Percentiles rank a stretch among this genome's conserved stretches.
These are phyloP conservation scores for Herpetospermum pedunculosum DNA, from an alignment of 306 rosid species.

Conservation along the genomic window DNA sequence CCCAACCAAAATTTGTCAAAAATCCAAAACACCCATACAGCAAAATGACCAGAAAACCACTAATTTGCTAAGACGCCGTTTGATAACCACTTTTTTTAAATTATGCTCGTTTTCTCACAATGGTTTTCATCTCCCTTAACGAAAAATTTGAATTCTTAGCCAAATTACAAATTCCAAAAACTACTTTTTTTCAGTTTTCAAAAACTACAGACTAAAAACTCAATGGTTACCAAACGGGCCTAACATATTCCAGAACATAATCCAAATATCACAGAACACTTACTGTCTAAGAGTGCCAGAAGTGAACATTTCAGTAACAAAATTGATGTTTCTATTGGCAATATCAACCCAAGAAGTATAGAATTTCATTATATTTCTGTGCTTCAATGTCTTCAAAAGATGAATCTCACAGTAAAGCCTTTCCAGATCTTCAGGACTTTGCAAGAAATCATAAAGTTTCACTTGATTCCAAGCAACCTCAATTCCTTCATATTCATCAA, in stretches of 20 bases:
- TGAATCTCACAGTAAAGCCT: constrained; percentile 93
- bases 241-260: background rate
- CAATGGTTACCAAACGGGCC: too few species aligned
- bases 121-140: too few species aligned
- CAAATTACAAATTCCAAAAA: too few species aligned
- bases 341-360: constrained; percentile 95
- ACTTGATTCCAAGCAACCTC: constrained; percentile 99
- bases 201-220: too few species aligned
- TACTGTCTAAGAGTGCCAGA: constrained; percentile 96
- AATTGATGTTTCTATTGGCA: constrained; percentile 77
- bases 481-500: constrained; percentile 92
- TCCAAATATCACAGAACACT: constrained; percentile 4
- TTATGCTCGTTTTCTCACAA: too few species aligned
- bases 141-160: too few species aligned
- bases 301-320: constrained; percentile 91
- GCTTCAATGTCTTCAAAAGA: constrained; percentile 80
- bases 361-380: constrained; percentile 79
- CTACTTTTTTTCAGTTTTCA: too few species aligned
- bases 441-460: constrained; percentile 79
- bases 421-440: constrained; percentile 89
- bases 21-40: background rate
- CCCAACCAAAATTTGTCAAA: constrained; percentile 19
- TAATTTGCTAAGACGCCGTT: too few species aligned
- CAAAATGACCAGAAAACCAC: background rate
- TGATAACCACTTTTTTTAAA: too few species aligned